Evolutionary conservation across 2,329 filamentous ascomycete species (phyloP).

Genomic region (Cladosporium phlei): DNA sequence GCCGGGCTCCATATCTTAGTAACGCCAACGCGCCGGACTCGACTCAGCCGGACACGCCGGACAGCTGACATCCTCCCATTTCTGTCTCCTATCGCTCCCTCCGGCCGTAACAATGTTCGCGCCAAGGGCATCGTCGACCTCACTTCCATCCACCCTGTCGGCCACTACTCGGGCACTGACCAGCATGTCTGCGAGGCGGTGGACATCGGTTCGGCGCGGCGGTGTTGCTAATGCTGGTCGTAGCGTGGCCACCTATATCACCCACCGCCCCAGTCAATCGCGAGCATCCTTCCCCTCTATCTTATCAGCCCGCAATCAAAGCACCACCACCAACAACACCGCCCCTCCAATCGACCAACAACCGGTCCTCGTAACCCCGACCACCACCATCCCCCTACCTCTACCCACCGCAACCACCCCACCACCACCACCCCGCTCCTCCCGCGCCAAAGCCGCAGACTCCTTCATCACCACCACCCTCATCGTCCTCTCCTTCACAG

Average conservation of each 20-base stretch:
- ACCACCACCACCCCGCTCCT: neutral
- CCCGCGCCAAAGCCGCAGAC: slow-evolving; percentile 6
- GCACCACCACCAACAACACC: slow-evolving; percentile 2
- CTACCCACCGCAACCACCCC: neutral
- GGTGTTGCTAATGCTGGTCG: slow-evolving; percentile 2
- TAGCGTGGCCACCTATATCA: slow-evolving; percentile 9
- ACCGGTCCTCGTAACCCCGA: slow-evolving; percentile 5
- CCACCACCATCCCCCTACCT: slow-evolving; percentile 3
- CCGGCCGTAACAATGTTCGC: slow-evolving; percentile 13
- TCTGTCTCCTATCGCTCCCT: neutral
- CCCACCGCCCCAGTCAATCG: neutral
- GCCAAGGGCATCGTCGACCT: slow-evolving; percentile 11
- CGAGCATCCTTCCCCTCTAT: slow-evolving; percentile 4
- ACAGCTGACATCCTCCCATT: slow-evolving; percentile 3
- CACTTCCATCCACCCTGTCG: slow-evolving; percentile 12
- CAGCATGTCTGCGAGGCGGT: slow-evolving; percentile 1
- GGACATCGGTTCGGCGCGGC: slow-evolving; percentile 5
- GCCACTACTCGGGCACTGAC: neutral
- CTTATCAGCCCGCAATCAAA: slow-evolving; percentile 10
- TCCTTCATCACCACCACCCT: slow-evolving; percentile 40
- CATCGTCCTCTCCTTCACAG: slow-evolving; percentile 45
- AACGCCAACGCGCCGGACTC: no score
- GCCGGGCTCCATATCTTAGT: no score
- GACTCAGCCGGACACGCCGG: neutral
- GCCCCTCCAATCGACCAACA: neutral